Evolutionary conservation across 2,329 filamentous ascomycete species (phyloP), one percentile per base, ranked within the genome.

Genomic region (Pseudogymnoascus sp.): DNA sequence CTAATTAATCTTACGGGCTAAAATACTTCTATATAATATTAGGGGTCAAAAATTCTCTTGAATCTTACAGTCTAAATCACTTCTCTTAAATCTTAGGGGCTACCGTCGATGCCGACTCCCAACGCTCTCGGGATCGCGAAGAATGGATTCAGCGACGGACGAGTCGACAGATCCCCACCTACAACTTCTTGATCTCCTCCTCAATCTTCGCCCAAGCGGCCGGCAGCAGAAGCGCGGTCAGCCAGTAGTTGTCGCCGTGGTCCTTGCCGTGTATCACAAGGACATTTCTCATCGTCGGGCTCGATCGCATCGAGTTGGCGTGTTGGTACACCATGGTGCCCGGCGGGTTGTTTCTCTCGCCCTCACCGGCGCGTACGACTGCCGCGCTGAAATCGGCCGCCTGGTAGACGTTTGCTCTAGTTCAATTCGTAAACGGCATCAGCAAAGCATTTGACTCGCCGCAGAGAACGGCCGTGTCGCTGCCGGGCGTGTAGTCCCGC

Each of bases 371-470:
- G 1, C 21, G 40, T 16, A 34, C 45, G 11, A 67, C 61, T 11
- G 68, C 63, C 1, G 69, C 68, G 5, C 64, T 63, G 5, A 71
- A 70, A 60, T 80, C 79, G 67, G 80, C 76, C 5, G 71, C 68
- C 1, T 73, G 67, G 47, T 73, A 75, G 21, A 79, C 68, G 39
- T 73, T 69, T 6, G 70, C 75, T 47, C 73, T 73, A 4, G 72
- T 69, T 75, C 76, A 78, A 65, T 80, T 80, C 7, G 71, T 75
- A 37, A 75, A 71, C 1, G 68, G 63, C n/a, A 80, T 62, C 6
- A 79, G 68, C 10, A 73, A 36, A 37, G 70, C 69, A 39, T 71
- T 67, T 0, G 73, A 37, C 10, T 73, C 70, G 4, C 77, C 76
- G 36, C 71, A 75, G 1, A 74, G 59, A 0, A 73, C 71, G 1